Percentiles rank a stretch among this genome's conserved stretches.
phyloP scores from a whole-genome alignment of 2,329 filamentous ascomycete genomes.

The Penicillium sp. region DNA sequence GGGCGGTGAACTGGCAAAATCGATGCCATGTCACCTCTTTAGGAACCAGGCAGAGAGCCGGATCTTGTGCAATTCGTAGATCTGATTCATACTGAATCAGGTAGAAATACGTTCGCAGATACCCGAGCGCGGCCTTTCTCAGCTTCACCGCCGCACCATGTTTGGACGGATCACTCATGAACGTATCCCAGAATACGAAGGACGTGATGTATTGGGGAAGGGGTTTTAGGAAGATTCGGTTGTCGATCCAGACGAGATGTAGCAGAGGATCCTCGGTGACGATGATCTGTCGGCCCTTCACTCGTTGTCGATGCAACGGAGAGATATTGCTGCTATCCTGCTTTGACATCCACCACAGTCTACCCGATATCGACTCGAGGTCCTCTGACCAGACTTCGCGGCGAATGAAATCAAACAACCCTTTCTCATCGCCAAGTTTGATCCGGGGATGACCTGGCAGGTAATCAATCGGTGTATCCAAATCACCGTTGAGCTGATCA shows the following conservation, averaged over 20 bases:
- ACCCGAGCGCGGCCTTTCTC: constrained; percentile 11
- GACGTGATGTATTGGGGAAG: no score
- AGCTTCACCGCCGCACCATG: no score
- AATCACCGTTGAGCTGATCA: constrained; percentile 7
- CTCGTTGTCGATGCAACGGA: constrained; percentile 7
- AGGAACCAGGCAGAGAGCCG: constrained; percentile 25
- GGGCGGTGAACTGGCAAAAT: constrained; percentile 15
- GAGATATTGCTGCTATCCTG: constrained; percentile 7
- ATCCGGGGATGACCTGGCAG: constrained; percentile 32
- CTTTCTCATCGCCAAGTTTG: constrained; percentile 49
- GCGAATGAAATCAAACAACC: constrained; percentile 50
- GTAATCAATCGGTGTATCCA: constrained; percentile 7
- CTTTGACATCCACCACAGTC: constrained; percentile 11
- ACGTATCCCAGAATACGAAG: no score
- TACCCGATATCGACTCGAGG: constrained; percentile 7
- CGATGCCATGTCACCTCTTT: constrained; percentile 21
- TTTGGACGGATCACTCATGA: no score
- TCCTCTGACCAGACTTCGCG: constrained; percentile 10
- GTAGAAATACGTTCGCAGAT: constrained; percentile 17
- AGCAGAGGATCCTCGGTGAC: constrained; percentile 30
- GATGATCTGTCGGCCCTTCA: constrained; percentile 20
- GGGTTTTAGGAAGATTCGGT: background rate
- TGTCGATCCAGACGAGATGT: constrained; percentile 32
- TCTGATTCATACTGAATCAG: constrained; percentile 20
- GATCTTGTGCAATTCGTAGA: constrained; percentile 28